Percentiles rank a stretch among this genome's conserved stretches.
Conservation (phyloP, 331 rosid species). For the Erythrophleum ivorense region DNA sequence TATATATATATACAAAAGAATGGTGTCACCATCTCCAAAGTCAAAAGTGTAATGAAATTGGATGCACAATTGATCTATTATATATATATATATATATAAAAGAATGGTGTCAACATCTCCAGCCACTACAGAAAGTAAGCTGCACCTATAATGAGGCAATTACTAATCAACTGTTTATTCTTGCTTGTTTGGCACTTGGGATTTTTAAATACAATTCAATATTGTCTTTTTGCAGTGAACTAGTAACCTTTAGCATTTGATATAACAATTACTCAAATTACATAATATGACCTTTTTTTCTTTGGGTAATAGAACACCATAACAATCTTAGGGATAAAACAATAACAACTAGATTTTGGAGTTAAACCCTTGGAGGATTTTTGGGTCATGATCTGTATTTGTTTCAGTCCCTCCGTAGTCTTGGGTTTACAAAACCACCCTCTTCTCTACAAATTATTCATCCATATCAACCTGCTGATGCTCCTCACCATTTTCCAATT, state of each 20-base stretch:
- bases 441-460: conserved; percentile 33
- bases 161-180: background rate
- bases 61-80: too few species aligned
- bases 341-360: background rate
- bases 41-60: too few species aligned
- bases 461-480: conserved; percentile 30
- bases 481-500: conserved; percentile 30
- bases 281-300: background rate
- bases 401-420: conserved; percentile 54
- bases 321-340: background rate
- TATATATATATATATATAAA: too few species aligned
- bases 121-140: background rate
- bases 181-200: background rate
- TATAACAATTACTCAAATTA: conserved; percentile 17
- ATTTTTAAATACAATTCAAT: background rate
- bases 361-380: conserved; percentile 49
- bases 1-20: background rate
- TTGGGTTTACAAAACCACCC: conserved; percentile 45
- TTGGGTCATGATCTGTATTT: conserved; percentile 59
- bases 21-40: background rate
- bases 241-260: background rate
- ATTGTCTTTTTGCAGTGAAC: background rate
- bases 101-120: too few species aligned
- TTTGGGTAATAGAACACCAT: background rate
- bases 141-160: background rate